Base-by-base conservation (phyloP, 169 alveolate species). In the Cryptosporidium sp. region DNA sequence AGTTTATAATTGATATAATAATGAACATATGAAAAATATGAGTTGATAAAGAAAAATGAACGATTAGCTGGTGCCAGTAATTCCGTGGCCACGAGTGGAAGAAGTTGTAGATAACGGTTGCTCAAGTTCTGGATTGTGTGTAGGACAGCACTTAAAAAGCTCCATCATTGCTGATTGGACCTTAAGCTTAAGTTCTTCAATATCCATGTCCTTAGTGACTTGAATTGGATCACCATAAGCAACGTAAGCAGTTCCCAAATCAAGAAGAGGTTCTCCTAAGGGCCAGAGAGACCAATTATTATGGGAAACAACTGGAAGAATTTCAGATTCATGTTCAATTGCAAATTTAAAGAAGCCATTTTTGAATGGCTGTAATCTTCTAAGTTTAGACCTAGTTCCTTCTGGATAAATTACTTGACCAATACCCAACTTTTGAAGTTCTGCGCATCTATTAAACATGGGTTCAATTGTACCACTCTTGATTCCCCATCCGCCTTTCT, bases 321-420 rank as follows among this genome's bases (percentile, higher is more conserved):
- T 94, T 75, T 93, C 95, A 71, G 84, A 70, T 56, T 92, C 95
- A 53, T 95, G 86, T 45, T 95, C 97, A n/a, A 93, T 84, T 35
- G 98, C 96, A 87, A 95, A 93, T 69, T 94, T 85, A 93, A 95
- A 95, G 92, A 95, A 95, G 29, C 98, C 98, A 80, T 95, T 91
- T 86, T 91, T 95, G 91, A 95, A 95, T 35, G 94, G 94, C 80
- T 94, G 96, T 29, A 95, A 93, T 31, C 92, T 75, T n/a, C 98
- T 96, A 53, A 75, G 91, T 84, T 71, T 73, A 56, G 95, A 89
- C 45, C 98, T 91, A 29, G 97, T 95, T 26, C 97, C 98, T 75
- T 95, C 98, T 0, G 98, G 98, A 85, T 92, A 95, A 51, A 95
- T 94, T 4, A 84, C 92, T 37, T 91, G 37, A 44, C 93, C 75